A percentile compares a stretch with the other conserved stretches of the same genome.
phyloP scores from a whole-genome alignment of 2,329 filamentous ascomycete species.

The Pseudofabraea citricarpa region DNA sequence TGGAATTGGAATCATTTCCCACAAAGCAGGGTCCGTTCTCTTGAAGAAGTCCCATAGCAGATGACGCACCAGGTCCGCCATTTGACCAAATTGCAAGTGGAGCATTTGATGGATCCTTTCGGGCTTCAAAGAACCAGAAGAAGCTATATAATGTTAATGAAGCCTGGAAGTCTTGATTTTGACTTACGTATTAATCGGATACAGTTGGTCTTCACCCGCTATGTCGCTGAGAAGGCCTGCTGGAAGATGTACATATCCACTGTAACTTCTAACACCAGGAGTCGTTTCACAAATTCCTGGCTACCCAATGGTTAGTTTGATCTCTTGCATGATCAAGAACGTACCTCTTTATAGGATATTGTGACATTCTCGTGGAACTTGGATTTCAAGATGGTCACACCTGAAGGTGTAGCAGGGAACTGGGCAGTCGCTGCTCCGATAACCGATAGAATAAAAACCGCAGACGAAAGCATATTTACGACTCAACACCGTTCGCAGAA shows the following conservation, averaged over 20 bases:
- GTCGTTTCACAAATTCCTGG: slow-evolving; percentile 10
- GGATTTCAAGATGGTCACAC: not conserved
- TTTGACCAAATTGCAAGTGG: slow-evolving; percentile 57
- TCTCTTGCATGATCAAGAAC: not conserved
- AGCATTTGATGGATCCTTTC: slow-evolving; percentile 38
- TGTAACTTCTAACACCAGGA: slow-evolving; percentile 8
- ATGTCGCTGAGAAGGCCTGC: slow-evolving; percentile 8
- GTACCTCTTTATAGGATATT: not conserved
- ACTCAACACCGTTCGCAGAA: too few relatives aligned
- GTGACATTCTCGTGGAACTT: not conserved
- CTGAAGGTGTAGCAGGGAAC: not conserved
- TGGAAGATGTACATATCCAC: slow-evolving; percentile 11
- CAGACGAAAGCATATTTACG: too few relatives aligned
- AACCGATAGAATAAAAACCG: too few relatives aligned
- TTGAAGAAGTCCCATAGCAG: slow-evolving; percentile 54
- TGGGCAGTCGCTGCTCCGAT: too few relatives aligned
- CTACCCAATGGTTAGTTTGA: not conserved
- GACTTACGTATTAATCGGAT: slow-evolving; percentile 10
- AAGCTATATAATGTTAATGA: slow-evolving; percentile 19
- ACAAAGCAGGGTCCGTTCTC: slow-evolving; percentile 44
- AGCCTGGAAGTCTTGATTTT: not conserved
- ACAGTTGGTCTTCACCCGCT: slow-evolving; percentile 5
- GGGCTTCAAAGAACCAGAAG: slow-evolving; percentile 30
- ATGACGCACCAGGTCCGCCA: slow-evolving; percentile 57
- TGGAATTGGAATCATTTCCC: slow-evolving; percentile 34